phyloP scores from a whole-genome alignment of 495 filamentous ascomycete species.

The Alectoria sarmentosa region DNA sequence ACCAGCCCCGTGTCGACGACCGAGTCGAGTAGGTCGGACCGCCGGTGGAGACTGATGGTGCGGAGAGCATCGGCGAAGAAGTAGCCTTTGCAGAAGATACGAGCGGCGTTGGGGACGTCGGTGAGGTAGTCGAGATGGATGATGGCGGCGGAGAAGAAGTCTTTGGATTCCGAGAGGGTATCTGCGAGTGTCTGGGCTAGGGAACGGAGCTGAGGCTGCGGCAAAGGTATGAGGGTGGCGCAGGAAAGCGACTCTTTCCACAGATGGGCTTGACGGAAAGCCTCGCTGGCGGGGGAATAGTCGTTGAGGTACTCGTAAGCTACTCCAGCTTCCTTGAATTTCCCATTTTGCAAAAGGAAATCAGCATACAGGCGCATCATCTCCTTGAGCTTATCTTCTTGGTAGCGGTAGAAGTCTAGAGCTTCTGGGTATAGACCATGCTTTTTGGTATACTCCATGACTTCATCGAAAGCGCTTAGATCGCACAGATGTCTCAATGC shows the following conservation, averaged over 20 bases:
- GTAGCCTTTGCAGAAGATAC: slow-evolving; percentile 72
- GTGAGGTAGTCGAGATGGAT: slow-evolving; percentile 75
- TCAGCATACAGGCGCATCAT: slow-evolving; percentile 72
- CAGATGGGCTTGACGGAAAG: slow-evolving; percentile 71
- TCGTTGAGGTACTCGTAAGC: slow-evolving; percentile 82
- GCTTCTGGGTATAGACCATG: slow-evolving; percentile 74
- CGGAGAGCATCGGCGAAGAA: slow-evolving; percentile 79
- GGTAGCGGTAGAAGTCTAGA: slow-evolving; percentile 77
- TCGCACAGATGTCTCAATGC: slow-evolving; percentile 69
- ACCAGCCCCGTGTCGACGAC: slow-evolving; percentile 71
- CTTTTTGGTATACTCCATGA: slow-evolving; percentile 64
- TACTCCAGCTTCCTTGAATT: slow-evolving; percentile 77
- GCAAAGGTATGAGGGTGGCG: slow-evolving; percentile 58
- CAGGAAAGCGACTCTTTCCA: slow-evolving; percentile 86
- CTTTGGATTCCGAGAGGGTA: slow-evolving; percentile 68
- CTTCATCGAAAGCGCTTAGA: slow-evolving; percentile 63
- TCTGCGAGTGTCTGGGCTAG: slow-evolving; percentile 65
- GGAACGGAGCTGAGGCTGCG: slow-evolving; percentile 46
- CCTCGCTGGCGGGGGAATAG: slow-evolving; percentile 62
- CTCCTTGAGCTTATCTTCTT: slow-evolving; percentile 49
- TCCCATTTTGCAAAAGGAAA: slow-evolving; percentile 63
- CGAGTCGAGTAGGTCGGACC: slow-evolving; percentile 39
- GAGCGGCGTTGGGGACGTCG: slow-evolving; percentile 58
- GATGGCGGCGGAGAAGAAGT: slow-evolving; percentile 69
- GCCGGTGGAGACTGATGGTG: slow-evolving; percentile 47